A percentile compares a stretch with the other conserved stretches of the same genome.
Conservation (phyloP, 108 stramenopile species). For the Nitzschia palea region DNA sequence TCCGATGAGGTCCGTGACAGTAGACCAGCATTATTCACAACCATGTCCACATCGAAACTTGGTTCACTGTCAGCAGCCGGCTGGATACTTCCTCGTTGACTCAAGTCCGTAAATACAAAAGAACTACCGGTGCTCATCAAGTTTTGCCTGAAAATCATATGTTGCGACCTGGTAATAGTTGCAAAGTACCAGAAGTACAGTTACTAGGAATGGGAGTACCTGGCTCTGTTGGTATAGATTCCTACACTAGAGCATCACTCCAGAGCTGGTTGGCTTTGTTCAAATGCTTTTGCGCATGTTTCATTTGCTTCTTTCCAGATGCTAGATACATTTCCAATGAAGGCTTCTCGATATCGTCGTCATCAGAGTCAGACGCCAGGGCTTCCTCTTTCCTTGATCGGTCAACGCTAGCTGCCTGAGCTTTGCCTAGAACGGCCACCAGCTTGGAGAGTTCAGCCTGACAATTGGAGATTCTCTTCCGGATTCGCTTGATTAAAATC, state of each 20-base stretch:
- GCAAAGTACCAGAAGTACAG: no score
- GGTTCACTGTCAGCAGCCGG: no score
- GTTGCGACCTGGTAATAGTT: no score
- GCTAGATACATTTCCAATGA: constrained; percentile 5
- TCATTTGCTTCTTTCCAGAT: constrained; percentile 27
- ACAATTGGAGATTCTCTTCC: constrained; percentile 22
- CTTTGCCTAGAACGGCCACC: constrained; percentile 26
- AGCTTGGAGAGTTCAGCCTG: constrained; percentile 38
- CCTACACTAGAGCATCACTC: constrained; percentile 4
- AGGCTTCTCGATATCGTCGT: constrained; percentile 12
- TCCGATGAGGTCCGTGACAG: no score
- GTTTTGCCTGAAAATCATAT: no score
- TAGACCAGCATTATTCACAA: no score
- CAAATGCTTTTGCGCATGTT: constrained; percentile 23
- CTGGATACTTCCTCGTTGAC: no score
- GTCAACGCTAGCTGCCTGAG: constrained; percentile 4
- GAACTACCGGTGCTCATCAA: no score
- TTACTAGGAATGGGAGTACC: no score
- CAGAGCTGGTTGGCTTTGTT: constrained; percentile 24
- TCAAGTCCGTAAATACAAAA: no score
- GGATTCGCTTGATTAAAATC: constrained; percentile 28
- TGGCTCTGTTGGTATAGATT: background rate
- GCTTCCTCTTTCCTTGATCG: background rate
- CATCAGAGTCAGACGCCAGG: constrained; percentile 4
- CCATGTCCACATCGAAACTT: no score